phyloP scores from a whole-genome alignment of 2,329 filamentous ascomycete genomes.

The Paracoccidioides lutzii region DNA sequence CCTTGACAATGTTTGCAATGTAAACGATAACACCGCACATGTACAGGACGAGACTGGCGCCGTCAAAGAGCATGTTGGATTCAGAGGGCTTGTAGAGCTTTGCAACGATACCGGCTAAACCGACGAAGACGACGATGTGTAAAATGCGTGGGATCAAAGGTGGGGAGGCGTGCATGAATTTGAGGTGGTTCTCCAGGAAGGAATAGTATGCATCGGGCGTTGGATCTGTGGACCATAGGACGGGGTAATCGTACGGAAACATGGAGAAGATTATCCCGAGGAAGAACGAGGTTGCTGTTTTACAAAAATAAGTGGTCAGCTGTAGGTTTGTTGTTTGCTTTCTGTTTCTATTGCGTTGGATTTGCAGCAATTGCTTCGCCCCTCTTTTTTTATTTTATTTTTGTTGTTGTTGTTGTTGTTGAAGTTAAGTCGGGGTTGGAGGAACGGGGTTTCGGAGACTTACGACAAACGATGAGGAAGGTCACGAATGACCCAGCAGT shows the following conservation, averaged over 20 bases:
- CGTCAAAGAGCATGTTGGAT: conserved; percentile 89
- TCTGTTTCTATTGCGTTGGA: not conserved
- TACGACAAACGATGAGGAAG: conserved; percentile 92
- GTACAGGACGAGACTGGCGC: conserved; percentile 57
- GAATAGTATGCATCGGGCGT: conserved; percentile 54
- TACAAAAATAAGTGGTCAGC: not conserved
- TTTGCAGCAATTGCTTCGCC: not conserved
- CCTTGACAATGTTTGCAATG: conserved; percentile 92
- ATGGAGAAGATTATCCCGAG: conserved; percentile 93
- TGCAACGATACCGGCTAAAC: conserved; percentile 75
- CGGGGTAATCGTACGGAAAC: conserved; percentile 67
- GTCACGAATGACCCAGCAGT: conserved; percentile 66
- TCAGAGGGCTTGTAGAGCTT: conserved; percentile 93
- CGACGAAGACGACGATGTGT: conserved; percentile 81
- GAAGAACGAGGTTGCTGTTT: conserved; percentile 80
- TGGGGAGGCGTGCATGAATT: conserved; percentile 80
- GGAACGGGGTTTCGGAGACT: conserved; percentile 28
- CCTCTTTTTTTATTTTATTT: not conserved
- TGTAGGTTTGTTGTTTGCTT: conserved; percentile 3
- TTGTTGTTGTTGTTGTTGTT: not conserved
- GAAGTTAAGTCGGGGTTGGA: conserved; percentile 4
- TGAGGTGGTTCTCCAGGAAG: conserved; percentile 78
- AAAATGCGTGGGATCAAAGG: conserved; percentile 86
- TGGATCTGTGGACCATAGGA: conserved; percentile 33
- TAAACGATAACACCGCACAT: conserved; percentile 86